Conservation (phyloP, 148 eudicot species). For the Polygonum maritimum region DNA sequence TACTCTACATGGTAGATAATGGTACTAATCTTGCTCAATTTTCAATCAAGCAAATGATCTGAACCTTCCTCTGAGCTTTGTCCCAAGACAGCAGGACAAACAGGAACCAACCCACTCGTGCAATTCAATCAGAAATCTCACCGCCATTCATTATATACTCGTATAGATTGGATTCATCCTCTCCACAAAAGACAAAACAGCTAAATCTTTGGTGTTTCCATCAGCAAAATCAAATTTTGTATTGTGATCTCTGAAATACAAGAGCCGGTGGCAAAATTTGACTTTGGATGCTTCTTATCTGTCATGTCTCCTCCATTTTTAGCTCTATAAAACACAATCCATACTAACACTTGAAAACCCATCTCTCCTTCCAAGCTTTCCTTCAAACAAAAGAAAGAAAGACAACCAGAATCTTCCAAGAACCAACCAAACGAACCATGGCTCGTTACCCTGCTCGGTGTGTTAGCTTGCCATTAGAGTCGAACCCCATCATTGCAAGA, state of each 20-base stretch:
- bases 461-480: conserved; percentile 45
- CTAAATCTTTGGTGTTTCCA: neutral
- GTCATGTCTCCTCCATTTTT: neutral
- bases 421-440: neutral
- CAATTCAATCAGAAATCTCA: conserved; percentile 8
- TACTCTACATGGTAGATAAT: neutral
- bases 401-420: neutral
- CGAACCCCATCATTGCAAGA: conserved; percentile 35
- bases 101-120: conserved; percentile 11
- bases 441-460: conserved; percentile 30
- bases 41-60: neutral
- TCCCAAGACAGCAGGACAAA: neutral
- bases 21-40: conserved; percentile 2
- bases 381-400: neutral
- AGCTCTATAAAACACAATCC: neutral
- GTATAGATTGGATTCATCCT: neutral
- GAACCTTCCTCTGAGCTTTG: conserved; percentile 7
- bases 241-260: neutral
- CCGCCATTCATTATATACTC: neutral
- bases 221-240: neutral
- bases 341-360: neutral
- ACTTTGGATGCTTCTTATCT: conserved; percentile 7
- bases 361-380: conserved; percentile 4
- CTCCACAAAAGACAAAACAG: neutral
- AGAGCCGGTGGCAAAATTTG: neutral